Evolutionary conservation across 257 asterid genomes (phyloP), one percentile per base, ranked within the genome.

Genomic region (Fraxinus anomala): DNA sequence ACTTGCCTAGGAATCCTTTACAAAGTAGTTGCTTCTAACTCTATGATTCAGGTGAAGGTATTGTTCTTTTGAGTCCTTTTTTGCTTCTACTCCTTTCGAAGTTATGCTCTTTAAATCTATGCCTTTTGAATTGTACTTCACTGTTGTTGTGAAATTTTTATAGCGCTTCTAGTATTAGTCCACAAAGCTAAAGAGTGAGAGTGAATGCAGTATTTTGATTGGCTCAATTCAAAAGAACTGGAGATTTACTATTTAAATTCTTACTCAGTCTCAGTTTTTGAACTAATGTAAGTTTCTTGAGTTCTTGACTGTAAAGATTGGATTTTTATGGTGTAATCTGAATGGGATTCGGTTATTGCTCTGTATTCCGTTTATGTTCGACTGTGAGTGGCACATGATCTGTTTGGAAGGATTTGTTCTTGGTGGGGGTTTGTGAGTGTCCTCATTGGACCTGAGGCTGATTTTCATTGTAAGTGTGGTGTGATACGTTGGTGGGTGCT

Each of bases 1-100:
- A 79, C 92, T 81, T 81, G 95, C 88, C 82, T 68, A 75, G 16
- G 34, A 77, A 75, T 78, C 68, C 69, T 80, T 82, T 73, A 71
- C 70, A n/a, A 47, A 78, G 82, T 82, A 59, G 89, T 90, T 83
- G 89, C 88, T 82, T 80, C 65, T 79, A 51, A 78, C 82, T 86
- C 84, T 87, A 56, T 77, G 88, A 82, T 83, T 91, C 91, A 89
- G 97, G 94, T 88, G 91, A 89, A 74, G 81, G 82, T 76, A 36
- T 66, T 82, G 82, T 82, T 82, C 74, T 84, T 73, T 70, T 44
- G 24, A 16, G 42, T 79, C 80, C 72, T 80, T 65, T 86, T 84
- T 76, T 72, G 70, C 73, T 73, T 79, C 80, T 26, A 70, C 71
- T 73, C 37, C 72, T 23, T 34, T 66, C 72, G 47, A 71, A 76